Percentiles rank a stretch among this genome's conserved stretches.
Evolutionary conservation across 2,329 filamentous ascomycete genomes (phyloP).

Genomic region (Acrodontium crateriforme): DNA sequence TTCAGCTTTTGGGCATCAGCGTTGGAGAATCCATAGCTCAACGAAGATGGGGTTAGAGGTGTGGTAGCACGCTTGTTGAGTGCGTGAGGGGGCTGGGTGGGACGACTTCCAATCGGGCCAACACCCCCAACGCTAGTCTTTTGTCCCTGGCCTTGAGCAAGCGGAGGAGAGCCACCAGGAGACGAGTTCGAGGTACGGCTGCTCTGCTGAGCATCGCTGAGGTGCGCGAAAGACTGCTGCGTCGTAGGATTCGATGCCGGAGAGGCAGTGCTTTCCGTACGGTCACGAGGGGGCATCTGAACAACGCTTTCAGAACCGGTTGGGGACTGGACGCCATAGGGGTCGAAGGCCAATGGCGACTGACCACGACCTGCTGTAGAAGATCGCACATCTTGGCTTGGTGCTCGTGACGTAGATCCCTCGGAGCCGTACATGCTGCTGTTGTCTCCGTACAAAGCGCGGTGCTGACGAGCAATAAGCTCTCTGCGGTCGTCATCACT

Average conservation of each 20-base stretch:
- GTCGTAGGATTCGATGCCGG: slow-evolving; percentile 53
- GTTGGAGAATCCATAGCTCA: slow-evolving; percentile 55
- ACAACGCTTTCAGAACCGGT: slow-evolving; percentile 39
- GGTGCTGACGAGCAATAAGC: slow-evolving; percentile 88
- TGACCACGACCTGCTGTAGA: slow-evolving; percentile 55
- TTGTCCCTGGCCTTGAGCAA: slow-evolving; percentile 37
- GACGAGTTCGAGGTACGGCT: slow-evolving; percentile 77
- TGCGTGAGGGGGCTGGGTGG: slow-evolving; percentile 44
- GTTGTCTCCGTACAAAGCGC: slow-evolving; percentile 74
- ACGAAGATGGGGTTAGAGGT: slow-evolving; percentile 68
- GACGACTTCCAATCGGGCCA: slow-evolving; percentile 86
- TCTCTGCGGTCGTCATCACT: slow-evolving; percentile 94
- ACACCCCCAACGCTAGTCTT: slow-evolving; percentile 51
- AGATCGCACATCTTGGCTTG: slow-evolving; percentile 50
- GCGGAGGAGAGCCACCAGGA: slow-evolving; percentile 67
- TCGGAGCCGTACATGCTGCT: slow-evolving; percentile 57
- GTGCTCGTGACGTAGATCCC: slow-evolving; percentile 49
- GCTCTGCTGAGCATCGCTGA: slow-evolving; percentile 45
- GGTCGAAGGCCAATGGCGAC: slow-evolving; percentile 70
- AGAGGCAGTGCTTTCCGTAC: slow-evolving; percentile 60
- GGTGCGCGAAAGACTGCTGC: slow-evolving; percentile 27
- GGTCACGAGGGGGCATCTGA: slow-evolving; percentile 37
- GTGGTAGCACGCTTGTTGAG: slow-evolving; percentile 76
- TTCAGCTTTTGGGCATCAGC: slow-evolving; percentile 38
- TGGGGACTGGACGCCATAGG: slow-evolving; percentile 42